Evolutionary conservation across 768 basidiomycete species (phyloP).

Genomic region (Cystobasidiopsis lactophilus): DNA sequence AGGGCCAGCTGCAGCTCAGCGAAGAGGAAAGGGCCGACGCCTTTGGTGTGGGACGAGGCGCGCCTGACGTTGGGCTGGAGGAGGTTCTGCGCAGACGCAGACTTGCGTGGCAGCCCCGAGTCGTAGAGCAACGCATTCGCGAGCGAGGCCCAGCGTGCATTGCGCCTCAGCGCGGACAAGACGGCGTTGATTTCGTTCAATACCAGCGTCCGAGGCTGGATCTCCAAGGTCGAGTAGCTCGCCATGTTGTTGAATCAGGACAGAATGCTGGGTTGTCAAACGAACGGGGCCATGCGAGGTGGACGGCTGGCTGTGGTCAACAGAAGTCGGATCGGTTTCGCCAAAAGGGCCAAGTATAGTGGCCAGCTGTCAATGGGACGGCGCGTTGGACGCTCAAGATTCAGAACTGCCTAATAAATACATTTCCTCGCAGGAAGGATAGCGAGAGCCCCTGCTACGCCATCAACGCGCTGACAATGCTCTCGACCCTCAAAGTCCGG

Average conservation of each 20-base stretch:
- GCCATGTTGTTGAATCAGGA: no score
- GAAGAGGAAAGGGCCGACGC: conserved; percentile 45
- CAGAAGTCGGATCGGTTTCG: no score
- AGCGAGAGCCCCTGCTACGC: no score
- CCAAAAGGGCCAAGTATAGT: no score
- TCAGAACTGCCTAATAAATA: no score
- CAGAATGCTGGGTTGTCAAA: no score
- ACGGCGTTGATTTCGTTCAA: conserved; percentile 77
- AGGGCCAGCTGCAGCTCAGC: conserved; percentile 58
- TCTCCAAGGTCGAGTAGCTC: no score
- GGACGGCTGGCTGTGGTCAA: no score
- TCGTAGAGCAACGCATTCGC: conserved; percentile 17
- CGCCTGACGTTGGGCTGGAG: conserved; percentile 1
- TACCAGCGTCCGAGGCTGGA: conserved; percentile 32
- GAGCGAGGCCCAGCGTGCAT: conserved; percentile 77
- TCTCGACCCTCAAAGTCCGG: conserved; percentile 65
- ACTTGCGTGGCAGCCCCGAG: conserved; percentile 4
- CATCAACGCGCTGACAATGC: conserved; percentile 82
- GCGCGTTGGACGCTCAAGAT: no score
- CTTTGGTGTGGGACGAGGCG: neutral
- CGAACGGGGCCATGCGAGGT: no score
- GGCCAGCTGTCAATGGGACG: no score
- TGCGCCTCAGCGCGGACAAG: conserved; percentile 88
- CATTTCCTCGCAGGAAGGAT: no score
- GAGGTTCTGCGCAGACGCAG: conserved; percentile 5